Conservation (phyloP, 2,329 filamentous ascomycete species). For the Microdochium trichocladiopsis region DNA sequence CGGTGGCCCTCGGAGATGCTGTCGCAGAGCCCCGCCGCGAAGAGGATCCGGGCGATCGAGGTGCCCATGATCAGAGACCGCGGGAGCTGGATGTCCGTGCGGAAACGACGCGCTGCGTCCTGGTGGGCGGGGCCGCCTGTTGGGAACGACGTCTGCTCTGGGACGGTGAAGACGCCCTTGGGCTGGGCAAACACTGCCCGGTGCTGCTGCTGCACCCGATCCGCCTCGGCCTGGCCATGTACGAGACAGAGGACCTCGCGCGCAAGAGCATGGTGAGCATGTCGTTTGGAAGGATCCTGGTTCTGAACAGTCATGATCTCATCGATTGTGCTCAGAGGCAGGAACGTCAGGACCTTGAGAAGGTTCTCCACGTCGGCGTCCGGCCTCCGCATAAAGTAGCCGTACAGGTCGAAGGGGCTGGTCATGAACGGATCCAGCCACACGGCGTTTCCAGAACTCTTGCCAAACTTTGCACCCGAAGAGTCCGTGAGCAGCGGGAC, state of each 20-base stretch:
- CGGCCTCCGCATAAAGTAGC: constrained; percentile 78
- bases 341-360: constrained; percentile 84
- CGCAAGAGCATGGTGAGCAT: constrained; percentile 79
- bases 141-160: constrained; percentile 11
- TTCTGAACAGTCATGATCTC: constrained; percentile 61
- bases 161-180: constrained; percentile 1
- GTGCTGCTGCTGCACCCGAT: constrained; percentile 52
- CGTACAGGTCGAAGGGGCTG: constrained; percentile 76
- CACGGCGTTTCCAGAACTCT: constrained; percentile 86
- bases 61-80: constrained; percentile 43
- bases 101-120: constrained; percentile 37
- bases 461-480: constrained; percentile 86
- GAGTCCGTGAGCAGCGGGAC: constrained; percentile 83
- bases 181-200: constrained; percentile 36
- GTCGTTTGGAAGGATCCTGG: constrained; percentile 60
- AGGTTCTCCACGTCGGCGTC: constrained; percentile 78
- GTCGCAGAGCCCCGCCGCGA: constrained; percentile 49
- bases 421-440: constrained; percentile 86
- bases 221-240: constrained; percentile 62
- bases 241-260: constrained; percentile 74
- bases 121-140: constrained; percentile 13
- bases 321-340: constrained; percentile 64
- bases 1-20: constrained; percentile 53
- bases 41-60: constrained; percentile 52
- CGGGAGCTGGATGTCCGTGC: constrained; percentile 52